phyloP scores from a whole-genome alignment of 495 filamentous ascomycete species.

The Amphirosellinia nigrospora region DNA sequence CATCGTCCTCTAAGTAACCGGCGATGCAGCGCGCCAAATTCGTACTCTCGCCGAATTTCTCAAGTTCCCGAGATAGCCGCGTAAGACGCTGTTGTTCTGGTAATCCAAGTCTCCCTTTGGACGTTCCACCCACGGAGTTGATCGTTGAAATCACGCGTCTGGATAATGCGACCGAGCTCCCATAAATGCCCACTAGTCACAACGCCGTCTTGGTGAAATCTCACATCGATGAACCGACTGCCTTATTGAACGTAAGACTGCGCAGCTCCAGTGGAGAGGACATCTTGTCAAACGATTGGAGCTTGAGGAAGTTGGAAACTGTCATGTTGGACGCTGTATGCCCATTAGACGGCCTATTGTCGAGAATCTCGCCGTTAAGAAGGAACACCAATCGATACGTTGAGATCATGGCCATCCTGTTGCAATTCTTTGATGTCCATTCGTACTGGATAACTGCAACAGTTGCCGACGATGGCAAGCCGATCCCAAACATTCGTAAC shows the following conservation, averaged over 20 bases:
- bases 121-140: neutral
- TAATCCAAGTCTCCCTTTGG: neutral
- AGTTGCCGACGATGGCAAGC: conserved; percentile 40
- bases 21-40: neutral
- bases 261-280: neutral
- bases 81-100: neutral
- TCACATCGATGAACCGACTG: neutral
- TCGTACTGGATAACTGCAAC: conserved; percentile 35
- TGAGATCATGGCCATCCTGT: conserved; percentile 26
- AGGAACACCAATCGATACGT: conserved; percentile 39
- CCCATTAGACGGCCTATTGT: neutral
- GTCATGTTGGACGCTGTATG: neutral
- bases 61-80: neutral
- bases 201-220: neutral
- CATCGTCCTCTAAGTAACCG: conserved; percentile 1
- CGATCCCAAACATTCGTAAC: conserved; percentile 35
- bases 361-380: conserved; percentile 36
- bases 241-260: conserved; percentile 12
- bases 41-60: neutral
- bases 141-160: neutral
- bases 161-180: conserved; percentile 6
- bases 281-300: neutral
- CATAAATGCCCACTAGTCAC: neutral
- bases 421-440: conserved; percentile 27
- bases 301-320: neutral